These are phyloP conservation scores for Fusarium dimerum DNA, from an alignment of 2,329 filamentous ascomycete species.

Conservation along the genomic window DNA sequence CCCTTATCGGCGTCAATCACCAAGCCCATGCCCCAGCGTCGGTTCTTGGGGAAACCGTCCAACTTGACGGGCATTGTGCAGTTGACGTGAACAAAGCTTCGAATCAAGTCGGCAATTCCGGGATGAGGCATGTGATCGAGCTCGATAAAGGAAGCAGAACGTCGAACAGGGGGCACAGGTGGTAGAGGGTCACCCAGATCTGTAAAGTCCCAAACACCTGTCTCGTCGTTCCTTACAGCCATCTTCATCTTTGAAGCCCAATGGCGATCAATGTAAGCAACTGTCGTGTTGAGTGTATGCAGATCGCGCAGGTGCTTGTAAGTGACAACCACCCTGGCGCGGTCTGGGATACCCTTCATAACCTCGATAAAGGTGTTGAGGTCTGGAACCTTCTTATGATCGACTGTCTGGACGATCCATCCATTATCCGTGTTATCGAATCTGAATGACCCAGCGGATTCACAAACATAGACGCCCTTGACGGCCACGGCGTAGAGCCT, in stretches of 20 bases:
- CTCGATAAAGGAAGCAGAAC: constrained; percentile 87
- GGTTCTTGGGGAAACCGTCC: constrained; percentile 94
- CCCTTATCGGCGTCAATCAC: constrained; percentile 98
- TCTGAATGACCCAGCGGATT: constrained; percentile 91
- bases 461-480: constrained; percentile 91
- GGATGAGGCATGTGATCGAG: constrained; percentile 86
- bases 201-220: constrained; percentile 92
- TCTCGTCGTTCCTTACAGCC: constrained; percentile 84
- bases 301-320: constrained; percentile 95
- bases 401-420: constrained; percentile 90
- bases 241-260: constrained; percentile 96
- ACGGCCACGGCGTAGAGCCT: constrained; percentile 90
- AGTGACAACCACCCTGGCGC: constrained; percentile 83
- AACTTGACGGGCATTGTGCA: constrained; percentile 95
- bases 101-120: constrained; percentile 88
- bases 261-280: constrained; percentile 90
- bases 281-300: constrained; percentile 90
- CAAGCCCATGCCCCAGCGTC: constrained; percentile 92
- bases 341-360: constrained; percentile 82
- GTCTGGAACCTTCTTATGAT: constrained; percentile 88
- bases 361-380: constrained; percentile 88
- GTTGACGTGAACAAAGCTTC: constrained; percentile 91
- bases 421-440: constrained; percentile 89
- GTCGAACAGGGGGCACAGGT: constrained; percentile 68
- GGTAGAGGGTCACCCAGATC: constrained; percentile 82